Percentiles rank a stretch among this genome's conserved stretches.
Evolutionary conservation across 179 eudicot species (phyloP).

Genomic region (Nepenthes alata): DNA sequence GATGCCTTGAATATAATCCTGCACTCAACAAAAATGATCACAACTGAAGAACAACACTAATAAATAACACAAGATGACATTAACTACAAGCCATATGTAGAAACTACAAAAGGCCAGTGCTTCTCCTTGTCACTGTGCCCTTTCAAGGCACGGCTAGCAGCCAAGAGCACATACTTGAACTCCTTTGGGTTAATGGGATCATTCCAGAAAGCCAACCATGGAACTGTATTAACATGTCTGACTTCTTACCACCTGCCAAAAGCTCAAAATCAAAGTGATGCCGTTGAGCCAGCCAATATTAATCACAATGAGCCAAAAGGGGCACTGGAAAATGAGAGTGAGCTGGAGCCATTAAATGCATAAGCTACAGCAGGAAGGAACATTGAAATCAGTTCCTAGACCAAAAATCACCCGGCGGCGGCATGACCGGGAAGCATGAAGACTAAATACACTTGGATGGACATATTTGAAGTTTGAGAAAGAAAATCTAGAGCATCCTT

Average conservation of each 20-base stretch:
- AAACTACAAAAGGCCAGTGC: conserved; percentile 50
- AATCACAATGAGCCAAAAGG: too few relatives aligned
- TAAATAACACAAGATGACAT: neutral
- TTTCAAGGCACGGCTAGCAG: conserved; percentile 83
- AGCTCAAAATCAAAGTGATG: too few relatives aligned
- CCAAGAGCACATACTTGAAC: conserved; percentile 92
- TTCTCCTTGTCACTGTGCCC: conserved; percentile 99
- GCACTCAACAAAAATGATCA: conserved; percentile 7
- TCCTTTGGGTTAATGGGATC: conserved; percentile 91
- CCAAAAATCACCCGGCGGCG: too few relatives aligned
- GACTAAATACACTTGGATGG: too few relatives aligned
- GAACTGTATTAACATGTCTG: conserved; percentile 89
- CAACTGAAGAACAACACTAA: neutral
- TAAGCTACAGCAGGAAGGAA: too few relatives aligned
- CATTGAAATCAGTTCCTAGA: too few relatives aligned
- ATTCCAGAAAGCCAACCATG: conserved; percentile 95
- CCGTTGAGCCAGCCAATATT: too few relatives aligned
- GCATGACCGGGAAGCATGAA: too few relatives aligned
- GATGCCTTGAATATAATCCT: conserved; percentile 37
- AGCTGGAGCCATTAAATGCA: too few relatives aligned
- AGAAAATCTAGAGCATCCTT: too few relatives aligned
- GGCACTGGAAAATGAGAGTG: too few relatives aligned
- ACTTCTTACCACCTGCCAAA: conserved; percentile 82
- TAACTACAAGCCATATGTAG: neutral
- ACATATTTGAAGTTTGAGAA: too few relatives aligned